phyloP scores from a whole-genome alignment of 768 basidiomycete genomes.

The Piloderma croceum region DNA sequence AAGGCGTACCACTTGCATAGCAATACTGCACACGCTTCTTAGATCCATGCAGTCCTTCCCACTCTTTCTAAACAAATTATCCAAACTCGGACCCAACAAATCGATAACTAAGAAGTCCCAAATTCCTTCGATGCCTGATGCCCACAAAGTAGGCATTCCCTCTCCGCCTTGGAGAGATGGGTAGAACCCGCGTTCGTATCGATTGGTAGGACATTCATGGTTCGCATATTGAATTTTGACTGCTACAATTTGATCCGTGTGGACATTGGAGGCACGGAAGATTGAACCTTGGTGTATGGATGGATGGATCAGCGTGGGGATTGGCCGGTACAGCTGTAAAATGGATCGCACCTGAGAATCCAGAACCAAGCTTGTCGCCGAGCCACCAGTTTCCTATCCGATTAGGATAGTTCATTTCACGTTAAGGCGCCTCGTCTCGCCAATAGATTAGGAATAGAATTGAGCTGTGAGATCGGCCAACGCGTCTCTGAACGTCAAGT shows the following conservation, averaged over 20 bases:
- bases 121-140: conserved; percentile 46
- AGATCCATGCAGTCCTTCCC: conserved; percentile 60
- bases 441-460: too few relatives aligned
- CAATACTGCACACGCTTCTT: conserved; percentile 67
- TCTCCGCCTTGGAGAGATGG: conserved; percentile 64
- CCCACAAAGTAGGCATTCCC: conserved; percentile 73
- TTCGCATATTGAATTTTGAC: conserved; percentile 67
- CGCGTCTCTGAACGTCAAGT: too few relatives aligned
- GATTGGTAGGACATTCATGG: conserved; percentile 73
- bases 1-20: conserved; percentile 65
- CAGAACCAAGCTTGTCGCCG: conserved; percentile 56
- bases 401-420: conserved; percentile 25
- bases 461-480: too few relatives aligned
- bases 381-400: conserved; percentile 58
- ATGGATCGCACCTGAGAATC: conserved; percentile 56
- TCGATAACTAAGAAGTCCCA: conserved; percentile 78
- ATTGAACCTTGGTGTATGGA: conserved; percentile 63
- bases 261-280: conserved; percentile 54
- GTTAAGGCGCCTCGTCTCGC: too few relatives aligned
- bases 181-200: conserved; percentile 64
- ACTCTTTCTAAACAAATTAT: conserved; percentile 50
- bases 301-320: conserved; percentile 2
- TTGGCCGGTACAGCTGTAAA: not conserved
- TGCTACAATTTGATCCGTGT: conserved; percentile 56
- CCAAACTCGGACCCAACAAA: conserved; percentile 65